Conservation (phyloP, 2,329 filamentous ascomycete species). For the Corynespora cassiicola region DNA sequence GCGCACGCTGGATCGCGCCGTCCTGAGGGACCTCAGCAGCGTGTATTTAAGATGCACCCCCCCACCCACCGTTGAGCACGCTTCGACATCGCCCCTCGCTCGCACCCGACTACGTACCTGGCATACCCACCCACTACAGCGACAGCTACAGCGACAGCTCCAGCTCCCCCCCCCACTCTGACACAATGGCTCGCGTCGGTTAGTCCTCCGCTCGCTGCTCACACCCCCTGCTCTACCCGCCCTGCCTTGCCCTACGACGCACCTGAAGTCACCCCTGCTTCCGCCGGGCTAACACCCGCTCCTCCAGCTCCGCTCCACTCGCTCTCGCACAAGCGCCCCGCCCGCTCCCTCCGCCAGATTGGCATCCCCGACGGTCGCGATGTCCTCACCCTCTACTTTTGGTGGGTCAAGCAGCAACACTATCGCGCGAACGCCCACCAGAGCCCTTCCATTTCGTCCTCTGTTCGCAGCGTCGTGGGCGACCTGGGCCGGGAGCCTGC, state of each 20-base stretch:
- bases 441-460: conserved; percentile 3
- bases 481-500: conserved; percentile 5
- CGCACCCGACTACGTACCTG: neutral
- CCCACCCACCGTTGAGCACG: neutral
- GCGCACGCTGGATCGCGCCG: conserved; percentile 4
- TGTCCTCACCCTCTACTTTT: conserved; percentile 28
- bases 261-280: conserved; percentile 5
- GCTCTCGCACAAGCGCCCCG: conserved; percentile 10
- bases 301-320: conserved; percentile 8
- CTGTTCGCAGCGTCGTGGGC: conserved; percentile 8
- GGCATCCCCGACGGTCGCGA: conserved; percentile 29
- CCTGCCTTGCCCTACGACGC: conserved; percentile 10
- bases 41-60: conserved; percentile 6
- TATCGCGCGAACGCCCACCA: conserved; percentile 7
- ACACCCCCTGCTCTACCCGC: conserved; percentile 4
- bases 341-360: conserved; percentile 21
- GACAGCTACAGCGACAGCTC: neutral
- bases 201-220: conserved; percentile 11
- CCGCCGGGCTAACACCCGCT: conserved; percentile 3
- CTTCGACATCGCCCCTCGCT: neutral
- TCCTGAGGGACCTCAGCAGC: neutral
- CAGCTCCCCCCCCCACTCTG: neutral
- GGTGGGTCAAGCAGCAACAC: conserved; percentile 24
- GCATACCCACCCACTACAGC: neutral
- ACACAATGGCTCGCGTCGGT: conserved; percentile 22